A percentile compares a stretch with the other conserved stretches of the same genome.
These are phyloP conservation scores for Suillus ampliporus DNA, from an alignment of 768 basidiomycete species.

Conservation along the genomic window DNA sequence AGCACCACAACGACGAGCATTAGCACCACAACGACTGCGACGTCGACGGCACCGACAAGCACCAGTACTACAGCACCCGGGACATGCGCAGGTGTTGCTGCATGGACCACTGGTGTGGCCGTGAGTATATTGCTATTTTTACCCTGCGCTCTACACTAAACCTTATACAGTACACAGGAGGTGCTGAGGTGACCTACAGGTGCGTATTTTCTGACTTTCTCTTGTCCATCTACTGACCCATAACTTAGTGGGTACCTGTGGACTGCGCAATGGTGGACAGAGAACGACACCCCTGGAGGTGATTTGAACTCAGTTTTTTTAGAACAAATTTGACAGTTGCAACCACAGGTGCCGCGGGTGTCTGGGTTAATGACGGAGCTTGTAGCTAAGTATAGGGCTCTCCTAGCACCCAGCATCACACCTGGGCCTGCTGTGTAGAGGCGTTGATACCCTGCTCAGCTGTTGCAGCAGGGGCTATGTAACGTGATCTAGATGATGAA, in stretches of 20 bases:
- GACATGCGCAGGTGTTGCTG: constrained; percentile 46
- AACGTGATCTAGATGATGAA: neutral
- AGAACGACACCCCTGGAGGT: constrained; percentile 43
- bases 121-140: constrained; percentile 32
- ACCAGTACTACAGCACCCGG: constrained; percentile 35
- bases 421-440: constrained; percentile 11
- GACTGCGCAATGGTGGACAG: constrained; percentile 52
- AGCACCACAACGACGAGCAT: constrained; percentile 18
- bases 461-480: too few species aligned
- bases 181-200: constrained; percentile 47
- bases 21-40: constrained; percentile 28
- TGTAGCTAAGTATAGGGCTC: constrained; percentile 36
- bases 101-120: constrained; percentile 44
- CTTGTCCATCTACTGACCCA: neutral
- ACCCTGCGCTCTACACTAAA: neutral
- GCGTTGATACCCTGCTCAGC: neutral
- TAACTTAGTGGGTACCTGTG: constrained; percentile 48
- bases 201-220: constrained; percentile 24
- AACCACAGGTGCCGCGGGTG: constrained; percentile 48
- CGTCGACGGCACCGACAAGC: constrained; percentile 21
- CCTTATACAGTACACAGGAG: constrained; percentile 46
- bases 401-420: constrained; percentile 8
- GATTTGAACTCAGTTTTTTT: neutral
- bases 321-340: neutral
- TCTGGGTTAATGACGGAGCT: constrained; percentile 63